A percentile compares a stretch with the other conserved stretches of the same genome.
Conservation (phyloP, 2,329 filamentous ascomycete genomes). For the Diaporthe citrichinensis region DNA sequence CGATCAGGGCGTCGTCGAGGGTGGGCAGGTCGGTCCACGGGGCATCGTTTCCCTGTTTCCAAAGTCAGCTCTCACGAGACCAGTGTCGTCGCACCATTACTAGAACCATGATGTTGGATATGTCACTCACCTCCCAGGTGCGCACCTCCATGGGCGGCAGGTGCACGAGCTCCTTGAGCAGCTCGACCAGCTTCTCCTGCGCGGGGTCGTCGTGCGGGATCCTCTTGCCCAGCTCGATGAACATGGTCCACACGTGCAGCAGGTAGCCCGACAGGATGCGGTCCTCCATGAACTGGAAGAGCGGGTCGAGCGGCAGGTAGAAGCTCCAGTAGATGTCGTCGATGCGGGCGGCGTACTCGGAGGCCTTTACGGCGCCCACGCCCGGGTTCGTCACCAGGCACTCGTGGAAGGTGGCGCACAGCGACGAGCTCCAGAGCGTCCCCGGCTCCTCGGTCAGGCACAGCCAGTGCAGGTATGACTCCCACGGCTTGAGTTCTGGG, state of each 20-base stretch:
- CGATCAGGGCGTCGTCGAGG: slow-evolving; percentile 39
- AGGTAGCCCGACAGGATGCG: slow-evolving; percentile 40
- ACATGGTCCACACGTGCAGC: slow-evolving; percentile 41
- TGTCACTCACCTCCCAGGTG: slow-evolving; percentile 38
- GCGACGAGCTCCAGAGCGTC: slow-evolving; percentile 38
- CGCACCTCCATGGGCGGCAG: slow-evolving; percentile 41
- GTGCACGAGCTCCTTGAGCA: slow-evolving; percentile 38
- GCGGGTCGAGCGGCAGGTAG: slow-evolving; percentile 39
- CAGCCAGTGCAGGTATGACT: slow-evolving; percentile 41
- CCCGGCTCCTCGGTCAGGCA: slow-evolving; percentile 38
- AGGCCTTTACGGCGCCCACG: slow-evolving; percentile 1
- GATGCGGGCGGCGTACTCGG: slow-evolving; percentile 39
- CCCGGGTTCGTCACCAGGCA: slow-evolving; percentile 19
- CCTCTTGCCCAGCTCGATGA: slow-evolving; percentile 41
- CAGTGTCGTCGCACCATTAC: slow-evolving; percentile 11
- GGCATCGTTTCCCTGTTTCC: slow-evolving; percentile 37
- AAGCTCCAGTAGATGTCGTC: slow-evolving; percentile 43
- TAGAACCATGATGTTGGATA: neutral
- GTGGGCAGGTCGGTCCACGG: slow-evolving; percentile 41
- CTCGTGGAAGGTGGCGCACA: slow-evolving; percentile 39
- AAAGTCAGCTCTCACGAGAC: slow-evolving; percentile 18
- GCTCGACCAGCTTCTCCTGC: slow-evolving; percentile 39
- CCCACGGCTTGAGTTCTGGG: slow-evolving; percentile 37
- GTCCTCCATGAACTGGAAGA: slow-evolving; percentile 39
- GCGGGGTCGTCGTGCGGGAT: slow-evolving; percentile 37